Evolutionary conservation across 2,329 filamentous ascomycete species (phyloP).

Genomic region (Ascochyta clinopodiicola): DNA sequence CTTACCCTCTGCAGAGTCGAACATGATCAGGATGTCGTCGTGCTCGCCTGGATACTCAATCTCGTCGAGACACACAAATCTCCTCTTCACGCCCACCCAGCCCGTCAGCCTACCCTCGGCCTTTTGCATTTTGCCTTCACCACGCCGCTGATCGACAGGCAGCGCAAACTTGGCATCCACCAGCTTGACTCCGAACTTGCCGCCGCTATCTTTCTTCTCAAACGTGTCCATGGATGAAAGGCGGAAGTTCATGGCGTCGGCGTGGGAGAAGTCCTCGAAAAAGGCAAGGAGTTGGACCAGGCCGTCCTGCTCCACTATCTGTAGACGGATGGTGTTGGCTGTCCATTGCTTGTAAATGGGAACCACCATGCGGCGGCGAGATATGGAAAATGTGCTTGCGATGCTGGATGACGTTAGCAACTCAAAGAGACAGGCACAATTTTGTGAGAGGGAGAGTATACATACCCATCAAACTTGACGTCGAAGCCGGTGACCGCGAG

Average conservation of each 20-base stretch:
- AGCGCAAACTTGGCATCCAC: constrained; percentile 91
- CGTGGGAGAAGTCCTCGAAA: constrained; percentile 86
- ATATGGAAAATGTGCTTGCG: constrained; percentile 78
- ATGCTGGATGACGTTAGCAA: constrained; percentile 48
- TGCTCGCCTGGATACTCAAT: constrained; percentile 91
- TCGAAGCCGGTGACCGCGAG: constrained; percentile 78
- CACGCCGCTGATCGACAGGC: constrained; percentile 63
- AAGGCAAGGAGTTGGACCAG: constrained; percentile 82
- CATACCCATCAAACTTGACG: constrained; percentile 59
- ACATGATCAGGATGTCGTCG: constrained; percentile 86
- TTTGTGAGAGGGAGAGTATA: background rate
- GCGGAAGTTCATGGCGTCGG: constrained; percentile 86
- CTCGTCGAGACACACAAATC: constrained; percentile 84
- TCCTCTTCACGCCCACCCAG: constrained; percentile 65
- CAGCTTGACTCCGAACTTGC: constrained; percentile 75
- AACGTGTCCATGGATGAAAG: constrained; percentile 85
- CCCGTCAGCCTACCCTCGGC: constrained; percentile 56
- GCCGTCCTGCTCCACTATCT: constrained; percentile 78
- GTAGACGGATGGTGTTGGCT: constrained; percentile 77
- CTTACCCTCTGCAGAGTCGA: constrained; percentile 80
- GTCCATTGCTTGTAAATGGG: constrained; percentile 96
- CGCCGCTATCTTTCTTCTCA: constrained; percentile 62
- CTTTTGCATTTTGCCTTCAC: constrained; percentile 57
- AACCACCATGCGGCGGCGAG: constrained; percentile 85
- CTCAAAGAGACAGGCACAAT: background rate